These are phyloP conservation scores for Boehmeria nivea DNA, from an alignment of 306 rosid genomes.

Conservation along the genomic window DNA sequence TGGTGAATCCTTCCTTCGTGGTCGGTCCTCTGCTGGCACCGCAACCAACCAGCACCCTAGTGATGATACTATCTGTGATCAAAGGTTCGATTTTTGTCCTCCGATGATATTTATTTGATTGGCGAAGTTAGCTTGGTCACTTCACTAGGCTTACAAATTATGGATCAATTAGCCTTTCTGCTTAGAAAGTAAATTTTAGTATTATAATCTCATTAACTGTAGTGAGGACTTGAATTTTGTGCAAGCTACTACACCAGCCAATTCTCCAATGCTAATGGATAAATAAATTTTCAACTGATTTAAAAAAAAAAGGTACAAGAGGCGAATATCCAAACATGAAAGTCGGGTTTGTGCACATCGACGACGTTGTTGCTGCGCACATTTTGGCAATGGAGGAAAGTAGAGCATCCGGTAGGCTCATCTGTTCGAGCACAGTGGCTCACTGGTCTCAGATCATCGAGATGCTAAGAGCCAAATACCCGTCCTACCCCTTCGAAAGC, in stretches of 20 bases:
- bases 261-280: too few relatives aligned
- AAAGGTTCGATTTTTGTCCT: slow-evolving; percentile 1
- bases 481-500: slow-evolving; percentile 57
- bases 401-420: slow-evolving; percentile 61
- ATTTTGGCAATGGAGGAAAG: slow-evolving; percentile 63
- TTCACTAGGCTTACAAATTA: too few relatives aligned
- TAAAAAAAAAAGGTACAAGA: slow-evolving; percentile 31
- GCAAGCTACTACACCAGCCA: too few relatives aligned
- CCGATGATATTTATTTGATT: too few relatives aligned
- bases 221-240: too few relatives aligned
- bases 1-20: slow-evolving; percentile 70
- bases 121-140: too few relatives aligned
- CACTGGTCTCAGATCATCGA: slow-evolving; percentile 72
- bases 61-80: slow-evolving; percentile 31
- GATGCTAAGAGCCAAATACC: slow-evolving; percentile 58
- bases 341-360: slow-evolving; percentile 77
- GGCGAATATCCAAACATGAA: slow-evolving; percentile 70
- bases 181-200: too few relatives aligned
- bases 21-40: slow-evolving; percentile 82
- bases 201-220: too few relatives aligned
- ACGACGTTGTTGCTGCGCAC: slow-evolving; percentile 75
- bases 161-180: too few relatives aligned
- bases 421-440: slow-evolving; percentile 73
- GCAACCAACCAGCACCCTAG: slow-evolving; percentile 67
- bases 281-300: not conserved